These are phyloP conservation scores for Escallonia herrerae DNA, from an alignment of 129 eudicot species.

Conservation along the genomic window DNA sequence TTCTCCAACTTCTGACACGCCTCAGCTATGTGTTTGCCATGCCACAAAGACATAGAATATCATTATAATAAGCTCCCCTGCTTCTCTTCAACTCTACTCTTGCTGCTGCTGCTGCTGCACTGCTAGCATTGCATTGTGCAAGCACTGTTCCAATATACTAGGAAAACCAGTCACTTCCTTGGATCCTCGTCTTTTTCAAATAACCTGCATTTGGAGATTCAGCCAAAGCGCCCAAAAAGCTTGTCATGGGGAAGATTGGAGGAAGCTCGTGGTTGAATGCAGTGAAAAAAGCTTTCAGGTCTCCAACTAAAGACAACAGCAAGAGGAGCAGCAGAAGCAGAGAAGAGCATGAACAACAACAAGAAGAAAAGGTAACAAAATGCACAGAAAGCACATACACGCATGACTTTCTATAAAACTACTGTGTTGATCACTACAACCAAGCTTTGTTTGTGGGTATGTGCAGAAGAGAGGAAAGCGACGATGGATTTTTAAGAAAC, in stretches of 20 bases:
- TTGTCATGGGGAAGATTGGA: slow-evolving; percentile 45
- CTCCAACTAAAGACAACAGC: slow-evolving; percentile 37
- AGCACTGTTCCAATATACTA: slow-evolving; percentile 1
- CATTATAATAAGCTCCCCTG: neutral
- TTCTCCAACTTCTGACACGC: slow-evolving; percentile 18
- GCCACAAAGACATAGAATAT: neutral
- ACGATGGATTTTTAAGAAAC: slow-evolving; percentile 56
- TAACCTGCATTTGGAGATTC: slow-evolving; percentile 1
- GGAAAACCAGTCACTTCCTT: neutral
- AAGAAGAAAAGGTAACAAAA: slow-evolving; percentile 19
- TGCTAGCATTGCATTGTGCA: neutral
- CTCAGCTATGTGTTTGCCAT: slow-evolving; percentile 1
- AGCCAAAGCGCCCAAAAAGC: too few relatives aligned
- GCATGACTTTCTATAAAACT: neutral
- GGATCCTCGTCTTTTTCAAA: neutral
- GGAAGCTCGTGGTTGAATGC: slow-evolving; percentile 49
- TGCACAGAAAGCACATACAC: neutral
- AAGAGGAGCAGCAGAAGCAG: slow-evolving; percentile 31
- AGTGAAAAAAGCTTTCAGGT: slow-evolving; percentile 57
- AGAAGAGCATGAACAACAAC: slow-evolving; percentile 33
- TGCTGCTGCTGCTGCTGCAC: neutral
- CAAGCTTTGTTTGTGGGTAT: neutral
- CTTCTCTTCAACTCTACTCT: neutral
- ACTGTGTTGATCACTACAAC: neutral
- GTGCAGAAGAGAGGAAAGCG: slow-evolving; percentile 55